phyloP scores from a whole-genome alignment of 306 rosid species.

The Macrotyloma uniflorum region DNA sequence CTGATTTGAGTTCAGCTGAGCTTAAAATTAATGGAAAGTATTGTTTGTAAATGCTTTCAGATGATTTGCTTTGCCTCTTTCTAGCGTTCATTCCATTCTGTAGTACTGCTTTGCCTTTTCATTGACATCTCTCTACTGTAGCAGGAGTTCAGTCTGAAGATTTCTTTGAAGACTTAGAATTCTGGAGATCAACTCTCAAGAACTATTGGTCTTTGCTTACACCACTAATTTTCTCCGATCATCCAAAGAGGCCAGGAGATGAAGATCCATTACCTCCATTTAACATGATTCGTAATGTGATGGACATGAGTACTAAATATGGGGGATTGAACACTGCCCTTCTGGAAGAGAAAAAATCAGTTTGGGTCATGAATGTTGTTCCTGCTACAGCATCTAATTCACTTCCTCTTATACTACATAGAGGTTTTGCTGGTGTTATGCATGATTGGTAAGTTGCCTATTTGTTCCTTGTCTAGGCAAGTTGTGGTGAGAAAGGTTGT shows the following conservation, averaged over 20 bases:
- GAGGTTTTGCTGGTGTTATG: slow-evolving; percentile 80
- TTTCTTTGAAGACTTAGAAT: slow-evolving; percentile 62
- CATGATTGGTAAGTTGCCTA: slow-evolving; percentile 80
- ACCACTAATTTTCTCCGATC: slow-evolving; percentile 90
- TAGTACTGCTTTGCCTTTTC: slow-evolving; percentile 1
- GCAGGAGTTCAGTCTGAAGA: slow-evolving; percentile 80
- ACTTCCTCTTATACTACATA: slow-evolving; percentile 82
- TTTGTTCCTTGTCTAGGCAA: not conserved
- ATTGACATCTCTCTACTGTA: slow-evolving; percentile 38
- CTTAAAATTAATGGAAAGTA: slow-evolving; percentile 87
- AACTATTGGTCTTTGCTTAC: slow-evolving; percentile 90
- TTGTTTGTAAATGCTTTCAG: slow-evolving; percentile 31
- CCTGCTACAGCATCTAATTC: slow-evolving; percentile 64
- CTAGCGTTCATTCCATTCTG: not conserved
- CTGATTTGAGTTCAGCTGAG: slow-evolving; percentile 56
- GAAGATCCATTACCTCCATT: slow-evolving; percentile 92
- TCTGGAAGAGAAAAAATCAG: slow-evolving; percentile 73
- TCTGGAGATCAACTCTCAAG: slow-evolving; percentile 65
- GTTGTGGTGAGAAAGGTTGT: not conserved
- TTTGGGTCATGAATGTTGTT: slow-evolving; percentile 94
- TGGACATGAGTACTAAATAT: slow-evolving; percentile 86
- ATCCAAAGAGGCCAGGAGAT: slow-evolving; percentile 94
- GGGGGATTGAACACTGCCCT: slow-evolving; percentile 84
- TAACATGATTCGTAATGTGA: slow-evolving; percentile 89
- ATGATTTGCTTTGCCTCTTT: slow-evolving; percentile 19